Evolutionary conservation across 371 early-diverging fungal species (phyloP).

Genomic region (Mortierella sp.): DNA sequence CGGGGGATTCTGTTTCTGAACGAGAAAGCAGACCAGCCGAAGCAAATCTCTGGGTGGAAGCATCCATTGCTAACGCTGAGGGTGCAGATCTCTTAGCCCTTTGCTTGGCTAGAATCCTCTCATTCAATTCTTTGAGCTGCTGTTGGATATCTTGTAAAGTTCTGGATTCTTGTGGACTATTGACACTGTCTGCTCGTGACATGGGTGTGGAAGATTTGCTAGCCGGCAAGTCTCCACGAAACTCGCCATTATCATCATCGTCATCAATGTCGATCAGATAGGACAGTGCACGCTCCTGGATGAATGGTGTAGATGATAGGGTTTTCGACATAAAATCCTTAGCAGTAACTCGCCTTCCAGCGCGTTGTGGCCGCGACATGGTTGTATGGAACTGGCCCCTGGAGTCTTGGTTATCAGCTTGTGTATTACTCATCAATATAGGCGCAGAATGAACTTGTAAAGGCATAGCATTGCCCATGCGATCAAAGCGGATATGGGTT

Average conservation of each 20-base stretch:
- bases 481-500: not conserved
- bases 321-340: slow-evolving; percentile 25
- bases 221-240: not conserved
- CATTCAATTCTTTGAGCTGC: slow-evolving; percentile 31
- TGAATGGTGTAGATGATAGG: slow-evolving; percentile 21
- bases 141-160: slow-evolving; percentile 19
- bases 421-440: slow-evolving; percentile 14
- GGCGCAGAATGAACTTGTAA: slow-evolving; percentile 22
- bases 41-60: not conserved
- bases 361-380: slow-evolving; percentile 2
- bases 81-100: slow-evolving; percentile 23
- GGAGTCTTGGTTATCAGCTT: not conserved
- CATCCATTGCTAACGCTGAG: not conserved
- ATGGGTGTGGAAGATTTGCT: not conserved
- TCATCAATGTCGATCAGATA: slow-evolving; percentile 50
- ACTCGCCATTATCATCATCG: slow-evolving; percentile 27
- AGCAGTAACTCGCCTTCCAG: slow-evolving; percentile 30
- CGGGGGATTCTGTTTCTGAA: not conserved
- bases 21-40: not conserved
- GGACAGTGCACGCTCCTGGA: slow-evolving; percentile 25
- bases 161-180: not conserved
- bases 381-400: not conserved
- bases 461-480: not conserved
- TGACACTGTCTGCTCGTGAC: slow-evolving; percentile 1
- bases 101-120: slow-evolving; percentile 31